These are phyloP conservation scores for Xerocomellus dryophilus DNA, from an alignment of 768 basidiomycete genomes.

Conservation along the genomic window DNA sequence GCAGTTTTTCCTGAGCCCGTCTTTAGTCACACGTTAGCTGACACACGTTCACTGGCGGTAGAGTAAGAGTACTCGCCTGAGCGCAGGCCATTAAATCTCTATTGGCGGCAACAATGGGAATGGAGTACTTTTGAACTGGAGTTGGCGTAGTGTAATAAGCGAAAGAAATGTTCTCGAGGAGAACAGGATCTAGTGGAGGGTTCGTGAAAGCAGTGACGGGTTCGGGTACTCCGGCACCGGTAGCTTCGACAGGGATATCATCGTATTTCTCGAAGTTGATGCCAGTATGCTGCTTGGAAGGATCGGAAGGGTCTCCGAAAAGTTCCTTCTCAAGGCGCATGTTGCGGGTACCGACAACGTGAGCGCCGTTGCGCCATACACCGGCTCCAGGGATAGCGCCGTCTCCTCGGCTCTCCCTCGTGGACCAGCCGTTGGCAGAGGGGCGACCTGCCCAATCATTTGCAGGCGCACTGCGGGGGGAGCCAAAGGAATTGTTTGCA, in stretches of 20 bases:
- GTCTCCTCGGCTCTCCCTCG: slow-evolving; percentile 31
- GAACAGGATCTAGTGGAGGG: slow-evolving; percentile 87
- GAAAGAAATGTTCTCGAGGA: slow-evolving; percentile 90
- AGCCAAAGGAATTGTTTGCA: slow-evolving; percentile 35
- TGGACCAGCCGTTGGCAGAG: slow-evolving; percentile 39
- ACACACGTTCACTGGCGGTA: slow-evolving; percentile 8
- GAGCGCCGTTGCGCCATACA: slow-evolving; percentile 85
- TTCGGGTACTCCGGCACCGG: slow-evolving; percentile 95
- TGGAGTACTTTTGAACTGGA: slow-evolving; percentile 99
- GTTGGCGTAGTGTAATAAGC: slow-evolving; percentile 95
- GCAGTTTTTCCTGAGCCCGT: slow-evolving; percentile 99
- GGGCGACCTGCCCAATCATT: slow-evolving; percentile 44
- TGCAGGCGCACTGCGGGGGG: slow-evolving; percentile 33
- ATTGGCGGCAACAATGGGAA: slow-evolving; percentile 91
- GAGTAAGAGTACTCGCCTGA: slow-evolving; percentile 50
- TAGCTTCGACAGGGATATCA: slow-evolving; percentile 99
- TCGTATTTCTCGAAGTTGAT: slow-evolving; percentile 99
- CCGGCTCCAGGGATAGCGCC: slow-evolving; percentile 50
- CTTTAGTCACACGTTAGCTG: slow-evolving; percentile 41
- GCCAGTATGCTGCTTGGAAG: slow-evolving; percentile 88
- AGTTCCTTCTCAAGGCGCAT: slow-evolving; percentile 92
- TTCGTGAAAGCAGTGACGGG: slow-evolving; percentile 83
- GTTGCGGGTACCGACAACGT: slow-evolving; percentile 82
- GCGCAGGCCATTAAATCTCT: slow-evolving; percentile 95
- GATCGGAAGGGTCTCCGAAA: slow-evolving; percentile 84